Evolutionary conservation across 805 yeast genomes (phyloP).

Genomic region (Pichia rugopelliculosa): DNA sequence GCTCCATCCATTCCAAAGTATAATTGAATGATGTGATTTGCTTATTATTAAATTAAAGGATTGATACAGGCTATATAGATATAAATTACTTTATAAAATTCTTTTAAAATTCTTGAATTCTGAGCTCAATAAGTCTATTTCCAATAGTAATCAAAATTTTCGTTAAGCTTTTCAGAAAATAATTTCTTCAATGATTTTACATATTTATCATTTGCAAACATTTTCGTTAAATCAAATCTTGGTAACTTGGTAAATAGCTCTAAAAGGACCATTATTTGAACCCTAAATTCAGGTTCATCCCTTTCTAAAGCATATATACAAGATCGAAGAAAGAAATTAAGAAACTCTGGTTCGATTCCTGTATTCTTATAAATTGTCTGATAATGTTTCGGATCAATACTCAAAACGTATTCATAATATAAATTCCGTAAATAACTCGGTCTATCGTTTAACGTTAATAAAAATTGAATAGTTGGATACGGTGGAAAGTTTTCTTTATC

Average conservation of each 20-base stretch:
- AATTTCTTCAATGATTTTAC: neutral
- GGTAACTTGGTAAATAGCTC: conserved; percentile 28
- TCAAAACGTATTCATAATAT: conserved; percentile 34
- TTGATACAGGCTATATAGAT: too few species aligned
- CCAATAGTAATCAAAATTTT: conserved; percentile 10
- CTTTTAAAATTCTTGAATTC: too few species aligned
- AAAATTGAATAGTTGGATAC: conserved; percentile 40
- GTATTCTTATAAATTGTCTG: conserved; percentile 30
- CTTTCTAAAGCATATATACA: conserved; percentile 19
- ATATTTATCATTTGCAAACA: conserved; percentile 25
- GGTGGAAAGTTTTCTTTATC: conserved; percentile 33
- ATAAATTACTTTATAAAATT: too few species aligned
- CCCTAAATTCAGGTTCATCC: conserved; percentile 8
- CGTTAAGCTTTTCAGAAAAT: neutral
- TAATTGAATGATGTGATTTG: neutral
- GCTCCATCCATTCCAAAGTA: conserved; percentile 22
- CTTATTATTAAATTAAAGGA: neutral
- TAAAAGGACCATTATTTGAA: conserved; percentile 20
- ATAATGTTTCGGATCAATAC: conserved; percentile 23
- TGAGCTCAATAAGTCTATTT: neutral
- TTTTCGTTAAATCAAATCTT: conserved; percentile 31
- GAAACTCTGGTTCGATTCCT: conserved; percentile 44
- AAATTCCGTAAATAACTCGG: conserved; percentile 13
- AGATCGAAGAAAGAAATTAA: conserved; percentile 43
- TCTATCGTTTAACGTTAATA: conserved; percentile 29